Evolutionary conservation across 306 rosid genomes (phyloP).

Genomic region (Citrullus colocynthis): DNA sequence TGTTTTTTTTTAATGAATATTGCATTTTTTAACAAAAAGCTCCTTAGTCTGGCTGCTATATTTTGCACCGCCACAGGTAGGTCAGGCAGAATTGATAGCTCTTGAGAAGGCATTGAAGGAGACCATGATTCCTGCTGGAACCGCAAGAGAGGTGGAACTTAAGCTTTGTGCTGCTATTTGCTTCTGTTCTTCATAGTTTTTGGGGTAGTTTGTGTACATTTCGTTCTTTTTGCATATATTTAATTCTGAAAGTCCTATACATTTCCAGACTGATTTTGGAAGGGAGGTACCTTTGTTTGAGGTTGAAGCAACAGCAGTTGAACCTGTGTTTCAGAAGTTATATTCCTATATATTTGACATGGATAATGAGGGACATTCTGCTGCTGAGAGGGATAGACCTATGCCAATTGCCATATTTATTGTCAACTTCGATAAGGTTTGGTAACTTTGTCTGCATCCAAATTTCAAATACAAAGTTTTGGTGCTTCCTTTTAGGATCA

Average conservation of each 20-base stretch:
- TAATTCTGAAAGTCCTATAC: conserved; percentile 15
- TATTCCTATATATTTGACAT: conserved; percentile 67
- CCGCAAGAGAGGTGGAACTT: conserved; percentile 67
- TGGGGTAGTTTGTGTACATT: background rate
- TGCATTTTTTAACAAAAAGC: background rate
- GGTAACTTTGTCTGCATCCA: conserved; percentile 1
- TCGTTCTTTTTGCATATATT: background rate
- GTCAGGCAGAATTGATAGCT: conserved; percentile 82
- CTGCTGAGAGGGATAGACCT: conserved; percentile 43
- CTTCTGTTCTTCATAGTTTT: background rate
- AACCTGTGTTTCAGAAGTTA: conserved; percentile 68
- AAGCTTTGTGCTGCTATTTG: background rate
- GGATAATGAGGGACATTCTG: conserved; percentile 35
- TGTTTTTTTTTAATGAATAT: background rate
- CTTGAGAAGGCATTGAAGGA: conserved; percentile 78
- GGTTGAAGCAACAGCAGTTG: conserved; percentile 81
- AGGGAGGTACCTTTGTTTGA: conserved; percentile 82
- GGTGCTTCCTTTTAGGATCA: background rate
- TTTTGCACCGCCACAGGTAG: conserved; percentile 37
- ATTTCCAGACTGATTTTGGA: conserved; percentile 66
- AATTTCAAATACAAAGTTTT: background rate
- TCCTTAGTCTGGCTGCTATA: background rate
- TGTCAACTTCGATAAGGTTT: conserved; percentile 89
- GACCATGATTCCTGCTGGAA: conserved; percentile 80
- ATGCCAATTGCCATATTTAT: conserved; percentile 67